Evolutionary conservation across 495 filamentous ascomycete species (phyloP), one percentile per base, ranked within the genome.

Genomic region (Talaromyces proteolyticus): DNA sequence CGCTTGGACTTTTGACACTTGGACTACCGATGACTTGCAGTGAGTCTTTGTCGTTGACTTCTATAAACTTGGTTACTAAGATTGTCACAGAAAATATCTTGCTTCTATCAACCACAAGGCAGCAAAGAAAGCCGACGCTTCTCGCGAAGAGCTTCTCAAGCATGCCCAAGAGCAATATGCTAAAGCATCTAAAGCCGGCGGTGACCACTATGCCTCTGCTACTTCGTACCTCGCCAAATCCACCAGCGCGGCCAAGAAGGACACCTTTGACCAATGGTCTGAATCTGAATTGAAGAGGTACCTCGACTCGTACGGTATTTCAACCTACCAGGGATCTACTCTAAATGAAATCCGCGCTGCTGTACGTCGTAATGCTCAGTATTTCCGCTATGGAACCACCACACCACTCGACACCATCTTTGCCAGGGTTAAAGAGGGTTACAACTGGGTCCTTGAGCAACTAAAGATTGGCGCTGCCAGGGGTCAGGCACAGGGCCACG

Each of bases 1-100:
- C 49, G 82, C 86, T 18, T 92, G 89, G 86, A 91, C 84, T 25
- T 93, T 90, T 65, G 87, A 93, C 57, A 89, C 89, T 44, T 87
- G 86, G 72, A 86, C 84, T 8, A 78, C 77, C 52, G 86, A 91
- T 21, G 87, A 89, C 63, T 66, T 94, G 37, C 83, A 81, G 80
- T 82, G 66, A 66, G 74, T 58, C 7, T 3, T 21, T 4, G 8
- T 19, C 37, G 22, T 19, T 61, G 18, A 51, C 47, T 3, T 3
- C 14, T 53, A 50, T 29, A 49, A 50, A 36, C 49, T 49, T 51
- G 51, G 16, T 22, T 36, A 73, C 52, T 25, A 39, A 37, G 11
- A 21, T n/a, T 36, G 0, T 56, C 16, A 24, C 10, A 84, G 80
- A 68, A 74, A 79, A 40, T 94, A 88, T 53, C 73, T 94, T 4